These are phyloP conservation scores for Melocanna baccifera DNA, from an alignment of 176 grass and related monocot species.

Conservation along the genomic window DNA sequence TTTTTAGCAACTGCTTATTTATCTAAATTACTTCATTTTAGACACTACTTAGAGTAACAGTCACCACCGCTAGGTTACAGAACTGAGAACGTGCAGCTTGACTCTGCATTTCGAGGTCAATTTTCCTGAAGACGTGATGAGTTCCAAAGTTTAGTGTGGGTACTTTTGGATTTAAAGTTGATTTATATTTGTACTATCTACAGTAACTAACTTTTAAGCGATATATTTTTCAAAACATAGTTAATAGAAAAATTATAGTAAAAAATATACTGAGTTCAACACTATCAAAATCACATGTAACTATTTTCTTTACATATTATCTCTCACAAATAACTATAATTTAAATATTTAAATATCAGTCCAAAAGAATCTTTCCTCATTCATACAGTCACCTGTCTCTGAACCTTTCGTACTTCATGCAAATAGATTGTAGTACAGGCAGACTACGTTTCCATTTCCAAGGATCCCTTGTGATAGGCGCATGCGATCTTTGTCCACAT, in stretches of 20 bases:
- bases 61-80: not conserved
- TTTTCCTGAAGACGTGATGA: not conserved
- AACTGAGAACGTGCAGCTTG: not conserved
- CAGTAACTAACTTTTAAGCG: too few relatives aligned
- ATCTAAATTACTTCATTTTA: not conserved
- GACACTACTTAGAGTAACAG: not conserved
- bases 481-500: constrained; percentile 30
- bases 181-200: too few relatives aligned
- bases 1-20: not conserved
- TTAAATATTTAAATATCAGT: too few relatives aligned
- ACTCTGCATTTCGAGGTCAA: not conserved
- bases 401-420: not conserved
- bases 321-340: too few relatives aligned
- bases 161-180: too few relatives aligned
- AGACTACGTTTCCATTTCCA: not conserved
- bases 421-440: not conserved
- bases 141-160: too few relatives aligned
- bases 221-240: too few relatives aligned
- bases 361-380: too few relatives aligned
- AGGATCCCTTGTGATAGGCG: constrained; percentile 12
- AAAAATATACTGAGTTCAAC: too few relatives aligned
- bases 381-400: not conserved
- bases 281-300: too few relatives aligned
- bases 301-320: too few relatives aligned
- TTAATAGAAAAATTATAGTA: too few relatives aligned